Evolutionary conservation across 1,284 basidiomycete species (phyloP), one percentile per base, ranked within the genome.

Genomic region (Mycosarcoma maydis): DNA sequence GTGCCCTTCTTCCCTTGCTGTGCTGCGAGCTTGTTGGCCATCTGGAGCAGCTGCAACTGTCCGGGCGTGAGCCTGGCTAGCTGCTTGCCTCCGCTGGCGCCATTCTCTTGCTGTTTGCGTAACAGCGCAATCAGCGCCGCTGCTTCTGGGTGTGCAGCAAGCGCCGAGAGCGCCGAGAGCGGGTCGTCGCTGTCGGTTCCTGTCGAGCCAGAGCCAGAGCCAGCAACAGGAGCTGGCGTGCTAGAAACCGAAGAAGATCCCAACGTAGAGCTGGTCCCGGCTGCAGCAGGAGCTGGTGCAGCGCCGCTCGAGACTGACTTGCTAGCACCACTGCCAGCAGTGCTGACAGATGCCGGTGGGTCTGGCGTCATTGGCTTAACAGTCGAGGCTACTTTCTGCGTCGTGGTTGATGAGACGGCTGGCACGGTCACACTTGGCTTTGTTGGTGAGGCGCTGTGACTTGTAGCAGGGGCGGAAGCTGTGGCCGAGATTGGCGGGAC

Each of bases 11-110:
- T 72, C 24, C 42, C 51, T 51, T 75, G 73, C 54, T 71, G 66
- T 9, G 70, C 70, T 3, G 76, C 76, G 3, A 77, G 59, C 48
- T 67, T 69, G 62, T 78, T 78, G 19, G 76, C 78, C 64, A 78
- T 72, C 61, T 80, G 78, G 23, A 80, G 58, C 20, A 80, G 60
- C 58, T 80, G 73, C 44, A 78, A 48, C 56, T 80, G 78, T 3
- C 69, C 71, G 0, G 76, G 75, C 40, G 78, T 78, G 13, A 80
- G 64, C 54, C 77, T 75, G 30, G 70, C 71, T 32, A 73, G 41
- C 52, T 73, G 66, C 36, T 59, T 64, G 32, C 73, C 67, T 14
- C 59, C 59, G 11, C 40, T 49, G 0, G 48, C 61, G n/a, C 58
- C 58, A 20, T 50, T 47, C 32, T 75, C 70, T 22, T 67, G 53